Evolutionary conservation across 208 protist genomes (phyloP).

Genomic region (Wallacemonas sp.): DNA sequence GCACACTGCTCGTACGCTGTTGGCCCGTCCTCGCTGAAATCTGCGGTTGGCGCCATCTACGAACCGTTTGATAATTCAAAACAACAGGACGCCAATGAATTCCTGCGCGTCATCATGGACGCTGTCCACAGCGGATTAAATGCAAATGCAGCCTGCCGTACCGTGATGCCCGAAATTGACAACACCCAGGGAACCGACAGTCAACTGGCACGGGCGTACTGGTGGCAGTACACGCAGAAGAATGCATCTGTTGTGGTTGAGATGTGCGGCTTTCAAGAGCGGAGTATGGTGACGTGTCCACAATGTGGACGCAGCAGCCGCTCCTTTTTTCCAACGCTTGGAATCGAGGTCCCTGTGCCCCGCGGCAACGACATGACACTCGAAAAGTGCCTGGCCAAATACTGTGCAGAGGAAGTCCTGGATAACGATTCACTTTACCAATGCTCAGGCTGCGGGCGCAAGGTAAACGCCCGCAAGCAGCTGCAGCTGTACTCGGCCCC

Average conservation of each 20-base stretch:
- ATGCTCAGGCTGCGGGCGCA: constrained; percentile 62
- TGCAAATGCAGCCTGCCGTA: constrained; percentile 29
- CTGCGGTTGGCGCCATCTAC: constrained; percentile 62
- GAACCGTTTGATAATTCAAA: constrained; percentile 66
- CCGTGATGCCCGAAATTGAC: constrained; percentile 53
- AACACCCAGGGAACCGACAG: constrained; percentile 69
- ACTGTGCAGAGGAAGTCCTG: constrained; percentile 77
- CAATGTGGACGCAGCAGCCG: constrained; percentile 56
- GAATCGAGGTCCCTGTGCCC: constrained; percentile 79
- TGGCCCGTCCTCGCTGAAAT: constrained; percentile 83
- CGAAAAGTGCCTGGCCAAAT: constrained; percentile 76
- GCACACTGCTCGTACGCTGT: constrained; percentile 55
- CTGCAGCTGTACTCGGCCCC: constrained; percentile 75
- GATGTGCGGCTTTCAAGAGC: constrained; percentile 77
- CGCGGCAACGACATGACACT: constrained; percentile 28
- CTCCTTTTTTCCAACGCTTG: constrained; percentile 60
- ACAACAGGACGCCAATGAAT: constrained; percentile 94
- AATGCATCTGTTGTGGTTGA: constrained; percentile 95
- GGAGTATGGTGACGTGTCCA: constrained; percentile 68
- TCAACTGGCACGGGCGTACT: constrained; percentile 74
- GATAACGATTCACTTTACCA: constrained; percentile 66
- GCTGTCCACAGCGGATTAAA: constrained; percentile 93
- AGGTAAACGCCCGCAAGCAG: constrained; percentile 78
- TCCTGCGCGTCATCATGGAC: constrained; percentile 91
- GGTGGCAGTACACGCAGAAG: constrained; percentile 70